These are phyloP conservation scores for Mortierella sp. DNA, from an alignment of 371 early-diverging fungal genomes.

Conservation along the genomic window DNA sequence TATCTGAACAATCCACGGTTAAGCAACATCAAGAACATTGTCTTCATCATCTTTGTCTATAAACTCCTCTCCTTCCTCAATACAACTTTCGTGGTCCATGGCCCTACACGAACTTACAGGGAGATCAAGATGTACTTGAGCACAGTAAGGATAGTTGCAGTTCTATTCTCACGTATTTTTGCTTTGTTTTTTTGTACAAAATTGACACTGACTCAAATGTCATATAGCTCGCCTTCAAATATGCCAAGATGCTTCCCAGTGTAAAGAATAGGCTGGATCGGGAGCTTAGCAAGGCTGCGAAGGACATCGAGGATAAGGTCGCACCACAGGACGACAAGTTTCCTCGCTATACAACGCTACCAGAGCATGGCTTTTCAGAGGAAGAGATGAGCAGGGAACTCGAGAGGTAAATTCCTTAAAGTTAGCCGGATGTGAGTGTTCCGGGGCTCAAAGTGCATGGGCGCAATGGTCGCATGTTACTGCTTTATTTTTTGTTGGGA, in stretches of 20 bases:
- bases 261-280: constrained; percentile 66
- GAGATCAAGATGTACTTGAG: constrained; percentile 62
- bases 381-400: constrained; percentile 69
- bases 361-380: constrained; percentile 72
- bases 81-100: constrained; percentile 65
- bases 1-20: constrained; percentile 58
- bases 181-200: background rate
- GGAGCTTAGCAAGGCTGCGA: constrained; percentile 75
- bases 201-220: no score
- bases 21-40: constrained; percentile 64
- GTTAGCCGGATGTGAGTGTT: background rate
- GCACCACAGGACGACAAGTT: constrained; percentile 71
- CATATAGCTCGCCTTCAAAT: constrained; percentile 67
- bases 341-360: constrained; percentile 71
- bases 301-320: constrained; percentile 80
- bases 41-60: constrained; percentile 67
- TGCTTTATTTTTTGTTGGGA: background rate
- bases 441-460: background rate
- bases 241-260: constrained; percentile 66
- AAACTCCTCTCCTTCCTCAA: constrained; percentile 65
- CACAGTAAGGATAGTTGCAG: constrained; percentile 51
- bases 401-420: constrained; percentile 56
- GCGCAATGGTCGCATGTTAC: no score
- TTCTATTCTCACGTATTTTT: no score
- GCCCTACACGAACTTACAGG: constrained; percentile 61